Conservation (phyloP, 1,139 yeast genomes). For the Kodamaea sp. region DNA sequence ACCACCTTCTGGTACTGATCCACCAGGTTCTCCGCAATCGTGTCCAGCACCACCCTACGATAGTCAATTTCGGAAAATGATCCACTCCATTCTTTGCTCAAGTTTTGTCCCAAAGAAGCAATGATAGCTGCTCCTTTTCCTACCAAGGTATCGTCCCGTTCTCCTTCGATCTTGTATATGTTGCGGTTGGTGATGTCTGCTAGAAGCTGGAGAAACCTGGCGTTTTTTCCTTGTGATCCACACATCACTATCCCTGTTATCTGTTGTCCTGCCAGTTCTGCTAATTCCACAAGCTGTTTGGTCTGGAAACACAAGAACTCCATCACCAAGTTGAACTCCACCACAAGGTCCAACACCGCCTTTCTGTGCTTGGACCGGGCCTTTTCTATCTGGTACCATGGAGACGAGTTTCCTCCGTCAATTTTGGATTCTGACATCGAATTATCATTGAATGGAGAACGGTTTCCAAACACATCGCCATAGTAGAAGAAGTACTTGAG, state of each 20-base stretch:
- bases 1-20: no score
- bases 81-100: conserved; percentile 1
- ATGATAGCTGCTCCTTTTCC: conserved; percentile 41
- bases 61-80: no score
- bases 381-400: conserved; percentile 4
- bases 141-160: conserved; percentile 28
- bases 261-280: conserved; percentile 19
- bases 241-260: conserved; percentile 37
- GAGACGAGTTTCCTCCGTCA: conserved; percentile 42
- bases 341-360: conserved; percentile 23
- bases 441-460: conserved; percentile 56
- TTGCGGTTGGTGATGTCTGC: conserved; percentile 22
- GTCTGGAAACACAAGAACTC: conserved; percentile 57
- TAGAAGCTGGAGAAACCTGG: conserved; percentile 37
- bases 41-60: no score
- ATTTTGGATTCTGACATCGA: conserved; percentile 48
- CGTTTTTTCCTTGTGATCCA: conserved; percentile 56
- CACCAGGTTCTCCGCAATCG: no score
- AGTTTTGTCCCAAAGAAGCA: conserved; percentile 14
- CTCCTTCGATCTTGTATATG: conserved; percentile 20
- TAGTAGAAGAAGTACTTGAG: conserved; percentile 44
- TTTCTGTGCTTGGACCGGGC: not conserved
- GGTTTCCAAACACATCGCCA: conserved; percentile 58
- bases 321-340: conserved; percentile 44
- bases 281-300: conserved; percentile 32